A percentile compares a stretch with the other conserved stretches of the same genome.
Evolutionary conservation across 345 rosid species (phyloP).

Genomic region (Orychophragmus violaceus): DNA sequence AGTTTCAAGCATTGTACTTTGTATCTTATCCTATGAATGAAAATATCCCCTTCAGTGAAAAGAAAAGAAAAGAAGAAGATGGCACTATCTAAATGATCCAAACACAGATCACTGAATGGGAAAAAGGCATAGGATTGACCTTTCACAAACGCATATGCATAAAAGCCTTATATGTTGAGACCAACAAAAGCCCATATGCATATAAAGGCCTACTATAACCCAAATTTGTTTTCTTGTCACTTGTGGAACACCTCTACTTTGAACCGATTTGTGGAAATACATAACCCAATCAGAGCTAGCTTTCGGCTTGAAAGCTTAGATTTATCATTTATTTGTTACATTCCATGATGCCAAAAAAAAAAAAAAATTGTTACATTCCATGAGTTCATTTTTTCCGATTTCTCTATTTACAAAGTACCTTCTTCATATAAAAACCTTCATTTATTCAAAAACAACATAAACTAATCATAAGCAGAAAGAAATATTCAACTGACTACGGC

Average conservation of each 20-base stretch:
- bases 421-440: not conserved
- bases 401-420: not conserved
- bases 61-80: too few relatives aligned
- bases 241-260: not conserved
- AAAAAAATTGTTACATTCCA: not conserved
- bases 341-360: too few relatives aligned
- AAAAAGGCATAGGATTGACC: not conserved
- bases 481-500: slow-evolving; percentile 1
- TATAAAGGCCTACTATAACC: too few relatives aligned
- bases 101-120: not conserved
- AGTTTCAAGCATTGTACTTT: too few relatives aligned
- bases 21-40: too few relatives aligned
- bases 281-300: not conserved
- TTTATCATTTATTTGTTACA: not conserved
- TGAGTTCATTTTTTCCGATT: not conserved
- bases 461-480: not conserved
- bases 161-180: not conserved
- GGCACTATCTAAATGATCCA: too few relatives aligned
- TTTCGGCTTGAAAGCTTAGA: not conserved
- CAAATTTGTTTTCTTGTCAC: too few relatives aligned
- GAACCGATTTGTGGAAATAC: not conserved
- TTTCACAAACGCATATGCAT: not conserved
- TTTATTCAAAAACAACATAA: not conserved
- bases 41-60: too few relatives aligned
- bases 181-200: not conserved